Base-by-base conservation (phyloP, 441 rosid genomes). In the Pelargonium myrrhifolium region DNA sequence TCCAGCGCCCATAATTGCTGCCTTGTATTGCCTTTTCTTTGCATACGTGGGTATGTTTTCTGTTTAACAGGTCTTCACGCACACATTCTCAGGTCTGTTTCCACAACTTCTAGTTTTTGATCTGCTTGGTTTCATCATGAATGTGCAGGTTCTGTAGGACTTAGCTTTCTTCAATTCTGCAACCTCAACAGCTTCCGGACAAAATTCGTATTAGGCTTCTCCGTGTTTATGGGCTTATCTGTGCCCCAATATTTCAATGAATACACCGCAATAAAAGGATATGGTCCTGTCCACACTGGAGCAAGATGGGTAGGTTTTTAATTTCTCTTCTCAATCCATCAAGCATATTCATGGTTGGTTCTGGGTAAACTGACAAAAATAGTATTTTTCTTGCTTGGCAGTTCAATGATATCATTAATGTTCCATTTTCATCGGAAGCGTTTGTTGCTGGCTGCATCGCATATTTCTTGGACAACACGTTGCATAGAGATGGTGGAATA, bases 241-340 rank as follows among this genome's bases (percentile, higher is more conserved):
- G 78, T 94, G 72, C 96, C 99, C 15, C 97, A 91, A 68, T 94
- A 94, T 76, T 94, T 94, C 78, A 94, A 94, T 0, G 97, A 92
- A 79, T 89, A 94, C 77, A 84, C 87, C 39, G 96, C 96, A 67
- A 80, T 92, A 7, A 86, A 84, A 35, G 89, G 98, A 53, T 89
- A 79, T 63, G 97, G 98, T 51, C 98, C 99, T 0, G 97, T 92
- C 66, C 92, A 92, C 80, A 88, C 93, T 0, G 65, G 78, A 28
- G 93, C 77, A 53, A 85, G 97, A 91, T 94, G 99, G 98, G 97
- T 93, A 51, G 58, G 58, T 51, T 51, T 51, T 43, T 51, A 43
- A 8, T 12, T 43, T 43, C 11, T 43, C 18, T 10, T 28, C 11
- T 1, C 1, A 12, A 43, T 28, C 6, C 61, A 31, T 65, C 43